Evolutionary conservation across 352 stramenopile species (phyloP), one percentile per base, ranked within the genome.

Genomic region (Aphanomyces invadans): DNA sequence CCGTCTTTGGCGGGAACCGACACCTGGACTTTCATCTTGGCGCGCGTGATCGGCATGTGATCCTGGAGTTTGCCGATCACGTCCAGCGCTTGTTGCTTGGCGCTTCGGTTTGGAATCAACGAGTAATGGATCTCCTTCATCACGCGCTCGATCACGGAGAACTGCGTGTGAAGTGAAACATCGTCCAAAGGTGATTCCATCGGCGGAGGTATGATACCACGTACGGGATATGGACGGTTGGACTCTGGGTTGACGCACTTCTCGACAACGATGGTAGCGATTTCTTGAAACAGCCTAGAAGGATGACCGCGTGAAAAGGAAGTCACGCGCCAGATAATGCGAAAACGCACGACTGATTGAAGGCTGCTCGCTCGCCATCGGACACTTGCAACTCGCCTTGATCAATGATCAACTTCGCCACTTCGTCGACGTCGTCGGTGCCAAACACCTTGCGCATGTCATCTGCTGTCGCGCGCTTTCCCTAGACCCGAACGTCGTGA

Each of bases 381-480:
- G 91, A 98, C 9, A 99, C 90, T 76, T 99, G 97, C n/a, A 99
- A 77, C 59, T 97, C 82, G 42, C 97, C 96, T 67, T 98, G 92
- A 19, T 97, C 84, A n/a, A 99, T 79, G 68, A 99, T 99, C 1
- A 93, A 70, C 45, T 87, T 78, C 65, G 90, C 98, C 48, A 96
- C 88, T 65, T 97, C 81, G 44, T 96, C 81, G 51, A 97, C 83
- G 60, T 98, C 90, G 26, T 89, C 83, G 29, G 96, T 97, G 21
- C 80, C 81, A 76, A 99, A 99, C n/a, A 85, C 91, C 74, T 97
- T 88, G 65, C 49, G 49, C 49, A 57, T 57, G n/a, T 57, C 49
- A 12, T 57, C 49, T 25, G 4, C 55, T 5, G 55, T 64, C 23
- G 44, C 55, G 7, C 55, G 49, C 29, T 57, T 57, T 4, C 49